Evolutionary conservation across 2,329 filamentous ascomycete species (phyloP).

Genomic region (Talaromyces pinophilus): DNA sequence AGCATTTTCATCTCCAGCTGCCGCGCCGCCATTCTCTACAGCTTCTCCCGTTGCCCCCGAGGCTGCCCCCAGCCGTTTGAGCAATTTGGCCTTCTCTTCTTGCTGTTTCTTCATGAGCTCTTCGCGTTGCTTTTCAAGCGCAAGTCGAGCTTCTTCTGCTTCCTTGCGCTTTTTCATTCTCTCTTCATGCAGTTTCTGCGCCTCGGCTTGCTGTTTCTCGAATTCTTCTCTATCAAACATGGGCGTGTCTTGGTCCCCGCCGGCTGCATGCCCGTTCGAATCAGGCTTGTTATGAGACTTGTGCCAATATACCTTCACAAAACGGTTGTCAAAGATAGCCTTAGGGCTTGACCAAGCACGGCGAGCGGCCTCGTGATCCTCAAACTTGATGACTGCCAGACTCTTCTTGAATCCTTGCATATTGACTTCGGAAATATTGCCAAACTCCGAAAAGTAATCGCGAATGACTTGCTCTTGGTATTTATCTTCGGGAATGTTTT

Average conservation of each 20-base stretch:
- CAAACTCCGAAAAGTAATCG: slow-evolving; percentile 61
- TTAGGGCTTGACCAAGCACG: slow-evolving; percentile 62
- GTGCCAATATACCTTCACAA: slow-evolving; percentile 66
- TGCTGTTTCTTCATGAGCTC: slow-evolving; percentile 56
- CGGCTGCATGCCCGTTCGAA: slow-evolving; percentile 30
- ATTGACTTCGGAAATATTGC: slow-evolving; percentile 56
- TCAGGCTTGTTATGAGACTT: slow-evolving; percentile 46
- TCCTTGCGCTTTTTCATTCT: slow-evolving; percentile 55
- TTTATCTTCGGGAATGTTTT: slow-evolving; percentile 62
- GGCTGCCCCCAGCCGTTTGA: slow-evolving; percentile 50
- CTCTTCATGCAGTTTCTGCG: slow-evolving; percentile 59
- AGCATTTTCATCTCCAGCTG: slow-evolving; percentile 37
- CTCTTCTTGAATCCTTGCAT: slow-evolving; percentile 57
- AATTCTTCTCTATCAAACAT: slow-evolving; percentile 57
- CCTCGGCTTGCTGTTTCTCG: slow-evolving; percentile 57
- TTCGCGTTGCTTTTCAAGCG: slow-evolving; percentile 56
- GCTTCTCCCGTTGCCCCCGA: slow-evolving; percentile 20
- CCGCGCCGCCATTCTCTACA: slow-evolving; percentile 24
- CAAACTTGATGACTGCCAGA: slow-evolving; percentile 58
- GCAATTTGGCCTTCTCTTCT: slow-evolving; percentile 55
- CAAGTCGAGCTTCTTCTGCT: slow-evolving; percentile 52
- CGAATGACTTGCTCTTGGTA: slow-evolving; percentile 56
- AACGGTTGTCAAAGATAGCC: slow-evolving; percentile 64
- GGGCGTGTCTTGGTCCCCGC: slow-evolving; percentile 41
- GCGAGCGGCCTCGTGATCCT: slow-evolving; percentile 53